A percentile compares a stretch with the other conserved stretches of the same genome.
Conservation (phyloP, 1,139 yeast genomes). For the Meyerozyma carpophila region DNA sequence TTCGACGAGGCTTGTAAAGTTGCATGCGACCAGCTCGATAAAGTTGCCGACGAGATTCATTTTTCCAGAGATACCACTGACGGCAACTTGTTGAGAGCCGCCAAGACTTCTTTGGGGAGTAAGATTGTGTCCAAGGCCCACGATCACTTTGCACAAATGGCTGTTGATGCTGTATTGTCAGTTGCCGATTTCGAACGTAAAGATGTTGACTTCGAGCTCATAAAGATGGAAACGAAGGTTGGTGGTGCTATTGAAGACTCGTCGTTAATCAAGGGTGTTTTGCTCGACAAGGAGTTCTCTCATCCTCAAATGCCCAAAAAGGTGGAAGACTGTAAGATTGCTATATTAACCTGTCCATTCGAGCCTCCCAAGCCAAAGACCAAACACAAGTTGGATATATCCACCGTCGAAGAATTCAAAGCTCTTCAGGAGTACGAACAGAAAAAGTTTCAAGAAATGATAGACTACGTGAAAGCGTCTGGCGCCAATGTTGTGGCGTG, state of each 20-base stretch:
- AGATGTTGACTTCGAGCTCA: slow-evolving; percentile 95
- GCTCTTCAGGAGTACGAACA: slow-evolving; percentile 89
- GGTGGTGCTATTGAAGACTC: slow-evolving; percentile 94
- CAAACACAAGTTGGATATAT: slow-evolving; percentile 91
- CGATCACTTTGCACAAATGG: slow-evolving; percentile 92
- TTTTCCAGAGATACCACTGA: slow-evolving; percentile 44
- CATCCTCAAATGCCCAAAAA: slow-evolving; percentile 97
- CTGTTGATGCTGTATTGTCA: slow-evolving; percentile 90
- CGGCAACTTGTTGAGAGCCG: slow-evolving; percentile 72
- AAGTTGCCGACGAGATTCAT: slow-evolving; percentile 60
- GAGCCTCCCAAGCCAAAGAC: slow-evolving; percentile 99
- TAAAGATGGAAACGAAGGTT: slow-evolving; percentile 91
- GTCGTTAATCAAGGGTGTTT: slow-evolving; percentile 79
- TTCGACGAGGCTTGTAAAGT: slow-evolving; percentile 95
- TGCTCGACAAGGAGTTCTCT: slow-evolving; percentile 92
- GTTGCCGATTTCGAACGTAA: slow-evolving; percentile 90
- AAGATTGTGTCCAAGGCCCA: slow-evolving; percentile 93
- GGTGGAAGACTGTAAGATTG: slow-evolving; percentile 78
- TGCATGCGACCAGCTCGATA: slow-evolving; percentile 74
- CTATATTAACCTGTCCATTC: slow-evolving; percentile 95
- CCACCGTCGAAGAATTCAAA: slow-evolving; percentile 87
- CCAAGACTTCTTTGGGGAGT: slow-evolving; percentile 91
- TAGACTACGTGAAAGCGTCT: slow-evolving; percentile 72
- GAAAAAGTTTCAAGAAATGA: slow-evolving; percentile 87
- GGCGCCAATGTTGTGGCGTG: slow-evolving; percentile 97